Base-by-base conservation (phyloP, 2,329 filamentous ascomycete genomes). In the Calonectria henricotiae region DNA sequence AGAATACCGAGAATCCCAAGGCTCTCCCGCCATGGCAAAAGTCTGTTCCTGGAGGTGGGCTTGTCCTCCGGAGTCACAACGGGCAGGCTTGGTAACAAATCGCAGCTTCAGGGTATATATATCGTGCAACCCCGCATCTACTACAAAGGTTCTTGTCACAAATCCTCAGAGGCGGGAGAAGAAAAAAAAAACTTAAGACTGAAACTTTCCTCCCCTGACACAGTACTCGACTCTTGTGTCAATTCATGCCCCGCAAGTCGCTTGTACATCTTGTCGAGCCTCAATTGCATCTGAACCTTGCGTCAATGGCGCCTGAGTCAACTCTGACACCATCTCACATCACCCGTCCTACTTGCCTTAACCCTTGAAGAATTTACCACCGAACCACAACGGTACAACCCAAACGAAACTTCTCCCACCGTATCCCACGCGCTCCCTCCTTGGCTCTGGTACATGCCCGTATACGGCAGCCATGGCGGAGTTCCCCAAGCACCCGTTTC, bases 401-500 rank as follows among this genome's bases (percentile, higher is more conserved):
- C 35, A 58, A 51, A 32, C 27, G 49, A 30, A 64, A 55, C 37
- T 47, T 49, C 32, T 54, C 44, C 20, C 61, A 32, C 58, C 37
- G 43, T 37, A 41, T 51, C n/a, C 20, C 51, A 49, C 12, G 23
- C 46, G 55, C 63, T 39, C 35, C 27, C 27, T 44, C 37, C 27
- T 62, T 62, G 63, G 60, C 63, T 55, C 61, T 49, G 67, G 69
- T 70, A 69, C 49, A 60, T 37, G 25, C 46, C 37, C 17, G 17
- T 62, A 65, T 55, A 44, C 70, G 62, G 73, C 67, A 74, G 76
- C 73, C 70, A 87, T 86, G 85, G 80, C 84, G 74, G 83, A 85
- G 65, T 89, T 86, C 73, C 81, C 86, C 65, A 85, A 84, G 63
- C 89, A 90, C 76, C 89, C 90, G 32, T 91, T 90, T 77, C 87